These are phyloP conservation scores for Thielaviopsis musarum DNA, from an alignment of 2,329 filamentous ascomycete genomes.

Conservation along the genomic window DNA sequence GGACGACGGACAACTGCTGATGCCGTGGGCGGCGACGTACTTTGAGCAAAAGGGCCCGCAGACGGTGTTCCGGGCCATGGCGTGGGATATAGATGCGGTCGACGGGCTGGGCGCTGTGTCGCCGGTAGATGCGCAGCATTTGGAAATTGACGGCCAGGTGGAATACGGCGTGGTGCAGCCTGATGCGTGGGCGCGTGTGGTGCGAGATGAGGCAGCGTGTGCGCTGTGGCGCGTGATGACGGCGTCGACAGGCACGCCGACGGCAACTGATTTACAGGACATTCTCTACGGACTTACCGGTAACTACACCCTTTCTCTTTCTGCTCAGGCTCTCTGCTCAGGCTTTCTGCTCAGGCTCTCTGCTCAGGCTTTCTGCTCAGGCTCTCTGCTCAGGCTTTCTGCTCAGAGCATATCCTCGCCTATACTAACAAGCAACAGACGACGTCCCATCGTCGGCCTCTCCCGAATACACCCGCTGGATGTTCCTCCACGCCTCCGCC, in stretches of 20 bases:
- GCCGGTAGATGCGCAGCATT: slow-evolving; percentile 1
- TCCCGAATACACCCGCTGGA: slow-evolving; percentile 8
- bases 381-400: no score
- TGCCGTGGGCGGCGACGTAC: slow-evolving; percentile 11
- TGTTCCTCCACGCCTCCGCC: slow-evolving; percentile 5
- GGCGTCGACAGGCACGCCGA: slow-evolving; percentile 4
- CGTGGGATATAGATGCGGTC: slow-evolving; percentile 8
- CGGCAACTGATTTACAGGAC: slow-evolving; percentile 5
- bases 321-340: no score
- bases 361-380: no score
- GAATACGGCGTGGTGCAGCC: slow-evolving; percentile 6
- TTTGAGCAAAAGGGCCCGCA: slow-evolving; percentile 5
- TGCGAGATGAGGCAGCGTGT: slow-evolving; percentile 1
- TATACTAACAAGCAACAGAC: background rate
- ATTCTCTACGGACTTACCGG: slow-evolving; percentile 6
- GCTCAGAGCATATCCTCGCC: no score
- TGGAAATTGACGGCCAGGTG: background rate
- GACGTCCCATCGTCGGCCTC: slow-evolving; percentile 1
- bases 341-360: no score
- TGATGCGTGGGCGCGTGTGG: background rate
- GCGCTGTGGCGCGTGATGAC: slow-evolving; percentile 6
- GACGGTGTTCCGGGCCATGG: slow-evolving; percentile 9
- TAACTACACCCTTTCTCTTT: background rate
- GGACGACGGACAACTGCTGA: slow-evolving; percentile 4
- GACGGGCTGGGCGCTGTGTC: slow-evolving; percentile 10